Evolutionary conservation across 345 rosid species (phyloP).

Genomic region (Jatropha curcas): DNA sequence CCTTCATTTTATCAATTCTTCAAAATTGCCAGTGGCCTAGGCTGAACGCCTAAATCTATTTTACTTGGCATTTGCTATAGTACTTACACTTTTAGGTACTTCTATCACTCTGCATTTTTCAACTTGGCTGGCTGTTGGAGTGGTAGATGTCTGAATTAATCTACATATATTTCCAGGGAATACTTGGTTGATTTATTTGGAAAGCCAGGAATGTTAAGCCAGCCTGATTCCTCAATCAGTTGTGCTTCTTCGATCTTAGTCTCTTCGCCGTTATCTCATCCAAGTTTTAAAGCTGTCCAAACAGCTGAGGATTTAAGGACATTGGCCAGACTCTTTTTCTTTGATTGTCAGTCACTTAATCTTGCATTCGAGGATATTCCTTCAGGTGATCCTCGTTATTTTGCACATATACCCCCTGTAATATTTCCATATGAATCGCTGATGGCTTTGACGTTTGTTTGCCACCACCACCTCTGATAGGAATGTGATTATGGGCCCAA

Average conservation of each 20-base stretch:
- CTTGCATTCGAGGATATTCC: constrained; percentile 16
- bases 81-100: neutral
- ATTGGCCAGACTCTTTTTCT: constrained; percentile 22
- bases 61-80: neutral
- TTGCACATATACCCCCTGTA: neutral
- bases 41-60: neutral
- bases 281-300: constrained; percentile 23
- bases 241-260: constrained; percentile 23
- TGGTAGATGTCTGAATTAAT: constrained; percentile 13
- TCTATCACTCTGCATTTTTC: neutral
- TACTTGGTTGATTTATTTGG: constrained; percentile 31
- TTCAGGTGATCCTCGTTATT: constrained; percentile 21
- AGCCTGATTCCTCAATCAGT: constrained; percentile 30
- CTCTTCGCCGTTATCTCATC: constrained; percentile 30
- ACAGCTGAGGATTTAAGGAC: constrained; percentile 19
- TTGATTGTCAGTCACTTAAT: constrained; percentile 17
- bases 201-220: constrained; percentile 27
- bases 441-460: neutral
- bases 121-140: neutral
- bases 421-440: neutral
- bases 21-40: neutral
- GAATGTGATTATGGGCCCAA: too few relatives aligned
- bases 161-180: constrained; percentile 22
- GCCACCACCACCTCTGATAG: too few relatives aligned
- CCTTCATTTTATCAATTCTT: neutral